Base-by-base conservation (phyloP, 352 stramenopile genomes). In the Globisporangium radiosum region DNA sequence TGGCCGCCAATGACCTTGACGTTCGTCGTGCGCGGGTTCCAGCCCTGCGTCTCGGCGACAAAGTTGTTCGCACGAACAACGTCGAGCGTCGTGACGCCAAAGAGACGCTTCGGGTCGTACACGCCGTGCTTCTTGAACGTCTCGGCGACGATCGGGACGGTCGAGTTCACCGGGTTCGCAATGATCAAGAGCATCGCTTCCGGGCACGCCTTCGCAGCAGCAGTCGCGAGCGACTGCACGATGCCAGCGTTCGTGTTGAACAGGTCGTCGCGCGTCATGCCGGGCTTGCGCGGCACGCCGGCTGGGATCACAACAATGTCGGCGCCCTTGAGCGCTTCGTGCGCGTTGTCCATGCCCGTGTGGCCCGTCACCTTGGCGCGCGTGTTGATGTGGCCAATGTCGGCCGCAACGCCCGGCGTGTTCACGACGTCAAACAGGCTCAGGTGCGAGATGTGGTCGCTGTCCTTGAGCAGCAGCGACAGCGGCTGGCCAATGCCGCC, bases 141-240 rank as follows among this genome's bases (percentile, higher is more conserved):
- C 81, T 99, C 97, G 49, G 96, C 96, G 52, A 98, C 97, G 70
- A 99, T 99, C 19, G 97, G 97, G 58, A 99, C 97, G 15, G 97
- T 99, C 49, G 92, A 99, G 85, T 99, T 99, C 66, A 99, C 97
- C 7, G 97, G 97, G 85, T 99, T 99, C 64, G 89, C 96, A 72
- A 99, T 99, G 75, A 99, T 98, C 50, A 97, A 73, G 57, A 97
- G 81, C 74, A 92, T 93, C 47, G 97, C 97, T 58, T 99, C 81
- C 9, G 97, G 97, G 81, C 97, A 99, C 74, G 90, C 86, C 73
- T 98, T 81, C 52, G 96, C 96, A 58, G 91, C 97, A 15, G 87
- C 92, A 49, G 96, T 78, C 7, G 97, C 96, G 55, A 99, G 87
- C 53, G 78, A 91, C 76, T 98, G 87, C 19, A 99, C 97, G 64